A percentile compares a stretch with the other conserved stretches of the same genome.
These are phyloP conservation scores for Albatrellus ellisii DNA, from an alignment of 768 basidiomycete genomes.

Conservation along the genomic window DNA sequence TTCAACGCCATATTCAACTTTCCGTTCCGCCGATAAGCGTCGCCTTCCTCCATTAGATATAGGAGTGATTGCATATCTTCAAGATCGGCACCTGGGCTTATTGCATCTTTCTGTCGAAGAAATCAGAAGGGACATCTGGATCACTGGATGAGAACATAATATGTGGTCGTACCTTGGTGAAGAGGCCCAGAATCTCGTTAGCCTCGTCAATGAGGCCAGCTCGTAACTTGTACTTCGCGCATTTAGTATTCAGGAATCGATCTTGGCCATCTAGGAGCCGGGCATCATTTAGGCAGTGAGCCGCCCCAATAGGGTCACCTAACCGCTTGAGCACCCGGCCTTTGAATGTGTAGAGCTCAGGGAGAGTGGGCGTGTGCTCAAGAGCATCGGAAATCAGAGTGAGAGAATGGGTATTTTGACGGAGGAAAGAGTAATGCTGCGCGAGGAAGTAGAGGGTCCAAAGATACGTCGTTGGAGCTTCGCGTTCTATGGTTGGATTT, in stretches of 20 bases:
- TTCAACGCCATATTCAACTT: constrained; percentile 74
- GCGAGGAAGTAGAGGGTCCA: constrained; percentile 96
- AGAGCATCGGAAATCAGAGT: constrained; percentile 52
- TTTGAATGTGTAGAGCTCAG: constrained; percentile 74
- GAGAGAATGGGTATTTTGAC: constrained; percentile 36
- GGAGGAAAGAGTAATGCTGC: constrained; percentile 69
- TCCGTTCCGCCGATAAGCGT: constrained; percentile 50
- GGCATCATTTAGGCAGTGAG: constrained; percentile 67
- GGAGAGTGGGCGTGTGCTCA: constrained; percentile 83
- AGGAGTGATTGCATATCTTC: constrained; percentile 94
- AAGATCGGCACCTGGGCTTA: constrained; percentile 62
- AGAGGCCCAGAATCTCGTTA: constrained; percentile 59
- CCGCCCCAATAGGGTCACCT: constrained; percentile 69
- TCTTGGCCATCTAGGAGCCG: constrained; percentile 85
- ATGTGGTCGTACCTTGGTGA: constrained; percentile 59
- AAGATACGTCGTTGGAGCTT: constrained; percentile 71
- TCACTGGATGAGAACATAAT: constrained; percentile 1
- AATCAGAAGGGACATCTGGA: not conserved
- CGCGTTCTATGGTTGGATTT: constrained; percentile 17
- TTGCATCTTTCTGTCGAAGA: constrained; percentile 66
- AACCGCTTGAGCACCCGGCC: constrained; percentile 79
- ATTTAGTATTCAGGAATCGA: constrained; percentile 88
- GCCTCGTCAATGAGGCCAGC: constrained; percentile 76
- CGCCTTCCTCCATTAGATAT: constrained; percentile 74
- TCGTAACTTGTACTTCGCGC: constrained; percentile 79